Base-by-base conservation (phyloP, 2,329 filamentous ascomycete genomes). In the Penicillium capsulatum region DNA sequence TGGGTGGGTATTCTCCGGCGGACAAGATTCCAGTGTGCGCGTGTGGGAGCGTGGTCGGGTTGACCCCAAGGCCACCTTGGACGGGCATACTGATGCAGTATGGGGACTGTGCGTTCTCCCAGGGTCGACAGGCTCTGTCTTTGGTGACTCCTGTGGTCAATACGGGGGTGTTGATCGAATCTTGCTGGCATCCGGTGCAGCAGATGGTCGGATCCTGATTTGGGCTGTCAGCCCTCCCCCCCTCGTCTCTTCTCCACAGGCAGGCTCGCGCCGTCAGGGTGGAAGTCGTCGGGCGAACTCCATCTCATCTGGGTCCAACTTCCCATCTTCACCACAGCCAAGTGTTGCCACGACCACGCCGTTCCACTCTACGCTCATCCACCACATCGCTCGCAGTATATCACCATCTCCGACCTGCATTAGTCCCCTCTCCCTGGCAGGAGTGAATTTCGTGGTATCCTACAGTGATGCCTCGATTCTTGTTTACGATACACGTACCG, bases 1-100 rank as follows among this genome's bases (percentile, higher is more conserved):
- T 55, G 92, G 92, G 17, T 98, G 92, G 92, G 90, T 98, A 50
- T 98, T 98, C 66, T 97, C 91, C 4, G 92, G 92, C 45, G 92
- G 92, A 3, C 89, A 96, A 63, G 92, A 98, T 65, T 81, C 86
- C 13, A 94, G 88, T 5, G 82, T 98, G 26, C 81, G 90, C 19
- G 89, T 98, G 0, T 98, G 92, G 92, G 91, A 98, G 65, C 80
- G 90, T 35, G 91, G 91, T 17, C 76, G 91, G 32, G 88, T 98
- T 20, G 92, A 97, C 60, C 89, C 92, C 6, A 97, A 97, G 66
- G 89, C 89, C 2, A 95, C 89, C 0, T 73, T 98, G 3, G 88
- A 96, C 51, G 91, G 90, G 1, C 92, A 97, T 59, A 94, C 85
- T 0, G 92, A 98, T 71, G 88, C 90, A 3, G 88, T 98, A 3